Conservation (phyloP, 495 filamentous ascomycete species). For the Geoglossum glabrum region DNA sequence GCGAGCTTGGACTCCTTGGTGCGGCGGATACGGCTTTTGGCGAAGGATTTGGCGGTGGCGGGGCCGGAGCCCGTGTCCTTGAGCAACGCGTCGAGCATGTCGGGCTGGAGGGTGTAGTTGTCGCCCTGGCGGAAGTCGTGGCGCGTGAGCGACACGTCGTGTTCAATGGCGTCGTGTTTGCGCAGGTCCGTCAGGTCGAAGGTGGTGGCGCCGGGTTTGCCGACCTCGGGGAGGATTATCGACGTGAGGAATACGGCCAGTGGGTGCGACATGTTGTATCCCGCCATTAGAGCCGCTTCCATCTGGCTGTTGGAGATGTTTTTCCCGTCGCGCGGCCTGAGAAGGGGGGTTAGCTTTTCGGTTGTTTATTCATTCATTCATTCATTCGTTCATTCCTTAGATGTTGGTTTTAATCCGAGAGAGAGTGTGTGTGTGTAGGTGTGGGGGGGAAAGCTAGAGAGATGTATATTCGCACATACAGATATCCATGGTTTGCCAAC, state of each 20-base stretch:
- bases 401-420: too few species aligned
- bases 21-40: constrained; percentile 15
- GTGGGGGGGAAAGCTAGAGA: neutral
- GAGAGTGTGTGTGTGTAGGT: too few species aligned
- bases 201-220: constrained; percentile 12
- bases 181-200: constrained; percentile 19
- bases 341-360: constrained; percentile 1
- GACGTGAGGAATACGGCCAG: constrained; percentile 13
- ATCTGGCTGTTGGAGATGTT: constrained; percentile 15
- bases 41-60: constrained; percentile 13
- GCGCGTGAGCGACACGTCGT: constrained; percentile 20
- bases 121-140: constrained; percentile 18
- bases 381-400: too few species aligned
- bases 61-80: constrained; percentile 15
- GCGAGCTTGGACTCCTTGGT: constrained; percentile 14
- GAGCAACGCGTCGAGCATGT: constrained; percentile 17
- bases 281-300: constrained; percentile 16
- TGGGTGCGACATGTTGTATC: constrained; percentile 11
- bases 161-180: constrained; percentile 20
- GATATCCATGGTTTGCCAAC: constrained; percentile 16
- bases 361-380: neutral
- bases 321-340: constrained; percentile 20
- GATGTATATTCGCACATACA: too few species aligned
- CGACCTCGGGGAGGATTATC: constrained; percentile 11
- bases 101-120: constrained; percentile 20